Base-by-base conservation (phyloP, 1,284 basidiomycete genomes). In the Schizophyllum amplum region DNA sequence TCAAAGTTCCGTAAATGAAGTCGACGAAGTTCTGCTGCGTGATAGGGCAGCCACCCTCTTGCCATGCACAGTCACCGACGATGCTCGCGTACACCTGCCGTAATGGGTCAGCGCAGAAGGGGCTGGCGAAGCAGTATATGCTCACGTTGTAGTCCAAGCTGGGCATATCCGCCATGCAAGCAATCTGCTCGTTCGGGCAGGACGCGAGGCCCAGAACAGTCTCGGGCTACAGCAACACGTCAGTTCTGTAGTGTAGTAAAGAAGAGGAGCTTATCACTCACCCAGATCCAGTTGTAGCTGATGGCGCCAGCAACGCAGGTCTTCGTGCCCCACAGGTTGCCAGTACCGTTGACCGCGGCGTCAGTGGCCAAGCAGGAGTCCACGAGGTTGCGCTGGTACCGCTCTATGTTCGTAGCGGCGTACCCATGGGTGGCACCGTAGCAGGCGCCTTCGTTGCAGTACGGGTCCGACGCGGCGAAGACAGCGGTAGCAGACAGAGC, bases 11-110 rank as follows among this genome's bases (percentile, higher is more conserved):
- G 56, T 55, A 60, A 5, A 60, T 51, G 25, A 60, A 57, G 48
- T 60, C 59, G 52, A 60, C 51, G 56, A 55, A 60, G 54, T 60
- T 60, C 51, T 60, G 59, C 33, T 60, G 55, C 4, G 56, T 57
- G 46, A 60, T 60, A 13, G 58, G 46, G 52, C 47, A 24, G 47
- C 6, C 51, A 15, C 51, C 48, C 33, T 52, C 52, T 9, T 3
- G 4, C 33, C 33, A 42, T 2, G 33, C 33, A 17, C 33, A 42
- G 17, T 20, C 22, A 9, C 59, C 59, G 4, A 57, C 56, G 20
- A 60, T 60, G 33, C 22, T 52, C 1, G 47, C 26, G 42, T 48
- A 60, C 46, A 57, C 13, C 59, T 57, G 26, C 27, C 11, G 47
- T 25, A 17, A 20, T 4, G 11, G 3, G 9, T 50, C 15, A 22